These are phyloP conservation scores for Selenicereus undatus DNA, from an alignment of 148 eudicot genomes.

Conservation along the genomic window DNA sequence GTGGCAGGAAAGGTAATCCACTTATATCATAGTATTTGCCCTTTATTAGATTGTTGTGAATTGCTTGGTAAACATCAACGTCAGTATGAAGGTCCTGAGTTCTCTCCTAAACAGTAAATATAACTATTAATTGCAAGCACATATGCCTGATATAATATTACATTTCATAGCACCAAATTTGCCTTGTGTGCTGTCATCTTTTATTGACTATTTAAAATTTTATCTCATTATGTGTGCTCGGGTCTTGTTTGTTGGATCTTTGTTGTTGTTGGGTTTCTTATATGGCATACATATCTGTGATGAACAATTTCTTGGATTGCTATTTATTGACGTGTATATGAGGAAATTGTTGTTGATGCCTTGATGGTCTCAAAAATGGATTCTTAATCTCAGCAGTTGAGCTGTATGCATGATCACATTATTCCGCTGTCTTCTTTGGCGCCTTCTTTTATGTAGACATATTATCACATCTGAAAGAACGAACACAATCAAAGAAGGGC, in stretches of 20 bases:
- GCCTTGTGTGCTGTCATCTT: background rate
- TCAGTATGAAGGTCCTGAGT: background rate
- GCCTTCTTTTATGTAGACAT: background rate
- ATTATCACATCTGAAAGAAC: background rate
- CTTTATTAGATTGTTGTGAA: background rate
- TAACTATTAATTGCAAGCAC: slow-evolving; percentile 5
- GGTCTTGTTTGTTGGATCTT: background rate
- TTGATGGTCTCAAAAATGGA: background rate
- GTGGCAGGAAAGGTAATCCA: slow-evolving; percentile 63
- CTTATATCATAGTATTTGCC: background rate
- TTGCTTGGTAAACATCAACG: background rate
- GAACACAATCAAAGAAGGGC: background rate
- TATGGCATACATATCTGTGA: background rate
- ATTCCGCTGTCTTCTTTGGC: background rate
- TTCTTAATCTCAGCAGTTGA: background rate
- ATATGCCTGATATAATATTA: background rate
- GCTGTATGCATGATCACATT: background rate
- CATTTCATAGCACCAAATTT: background rate
- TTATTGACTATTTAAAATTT: too few relatives aligned
- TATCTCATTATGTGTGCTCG: background rate
- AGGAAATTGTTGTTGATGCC: background rate
- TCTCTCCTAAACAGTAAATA: background rate
- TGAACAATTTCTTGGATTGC: background rate
- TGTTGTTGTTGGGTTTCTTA: slow-evolving; percentile 1
- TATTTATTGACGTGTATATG: background rate